These are phyloP conservation scores for Scutellaria barbata DNA, from an alignment of 257 asterid genomes.

Conservation along the genomic window DNA sequence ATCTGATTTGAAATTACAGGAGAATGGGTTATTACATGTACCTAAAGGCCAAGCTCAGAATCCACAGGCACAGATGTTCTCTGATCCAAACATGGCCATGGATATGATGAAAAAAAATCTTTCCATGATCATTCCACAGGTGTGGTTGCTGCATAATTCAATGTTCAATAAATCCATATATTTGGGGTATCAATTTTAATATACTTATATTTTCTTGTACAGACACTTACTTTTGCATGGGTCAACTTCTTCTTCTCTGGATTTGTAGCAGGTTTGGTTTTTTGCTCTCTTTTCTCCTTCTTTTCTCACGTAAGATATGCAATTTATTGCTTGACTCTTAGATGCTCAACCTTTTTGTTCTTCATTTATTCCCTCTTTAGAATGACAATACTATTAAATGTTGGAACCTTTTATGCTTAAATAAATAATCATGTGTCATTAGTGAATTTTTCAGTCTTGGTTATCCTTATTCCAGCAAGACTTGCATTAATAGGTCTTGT, in stretches of 20 bases:
- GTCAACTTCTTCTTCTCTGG: constrained; percentile 99
- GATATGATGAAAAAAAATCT: constrained; percentile 98
- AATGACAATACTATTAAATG: not conserved
- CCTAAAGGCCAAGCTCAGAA: constrained; percentile 92
- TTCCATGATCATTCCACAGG: constrained; percentile 98
- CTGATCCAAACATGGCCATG: constrained; percentile 99
- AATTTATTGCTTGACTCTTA: constrained; percentile 18
- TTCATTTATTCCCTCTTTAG: constrained; percentile 22
- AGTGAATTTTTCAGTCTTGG: constrained; percentile 10
- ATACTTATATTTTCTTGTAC: constrained; percentile 38
- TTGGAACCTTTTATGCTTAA: constrained; percentile 23
- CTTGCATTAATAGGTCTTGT: constrained; percentile 36
- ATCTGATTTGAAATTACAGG: constrained; percentile 55
- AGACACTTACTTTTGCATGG: constrained; percentile 98
- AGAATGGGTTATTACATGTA: constrained; percentile 77
- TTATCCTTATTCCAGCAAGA: constrained; percentile 20
- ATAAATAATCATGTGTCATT: not conserved
- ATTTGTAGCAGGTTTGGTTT: constrained; percentile 81
- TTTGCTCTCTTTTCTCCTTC: constrained; percentile 13
- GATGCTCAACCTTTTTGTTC: constrained; percentile 25
- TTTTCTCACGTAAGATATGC: not conserved
- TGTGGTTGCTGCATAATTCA: constrained; percentile 36
- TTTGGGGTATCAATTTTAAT: constrained; percentile 29
- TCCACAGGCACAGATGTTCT: constrained; percentile 97
- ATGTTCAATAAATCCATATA: constrained; percentile 7